Evolutionary conservation across 2,329 filamentous ascomycete species (phyloP), one percentile per base, ranked within the genome.

Genomic region (Monosporascus sp.): DNA sequence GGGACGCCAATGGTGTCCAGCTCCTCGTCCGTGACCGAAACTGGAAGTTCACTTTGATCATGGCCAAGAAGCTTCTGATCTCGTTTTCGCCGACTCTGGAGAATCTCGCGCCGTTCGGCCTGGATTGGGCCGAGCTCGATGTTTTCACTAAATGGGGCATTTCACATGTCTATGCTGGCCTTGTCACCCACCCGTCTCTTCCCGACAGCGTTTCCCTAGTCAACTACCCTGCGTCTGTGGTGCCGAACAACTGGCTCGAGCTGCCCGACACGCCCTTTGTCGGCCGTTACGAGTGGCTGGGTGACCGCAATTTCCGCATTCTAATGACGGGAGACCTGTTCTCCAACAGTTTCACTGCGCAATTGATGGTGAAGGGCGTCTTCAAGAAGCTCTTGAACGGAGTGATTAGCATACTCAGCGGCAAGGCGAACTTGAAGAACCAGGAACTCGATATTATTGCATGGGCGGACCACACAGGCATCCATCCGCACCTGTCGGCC

Each of bases 381-480:
- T 53, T 70, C 25, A 49, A 56, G 35, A 55, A 52, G n/a, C 54
- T 70, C 1, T 74, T 68, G 38, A 66, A 69, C 3, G 61, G 70
- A 3, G 74, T 73, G 50, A 52, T 72, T 6, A 55, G 63, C 18
- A 72, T 74, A 50, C 67, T 73, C 56, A 55, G 64, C 18, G 57
- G 77, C 4, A 57, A 63, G 25, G 65, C 63, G 17, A 56, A 67
- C 1, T 6, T 20, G 11, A 14, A 44, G 20, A 15, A 24, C 20
- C n/a, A 24, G 41, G 41, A 25, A 14, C 41, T 44, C n/a, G 41
- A 37, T 14, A 57, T 69, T 49, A 56, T 63, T 25, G 59, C 59
- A 6, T 68, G 65, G 58, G 57, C 60, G 0, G 58, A 66, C 44
- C 69, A 71, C 47, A 65, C 65, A 1, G 57, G 62, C 24, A 65